Evolutionary conservation across 148 eudicot genomes (phyloP).

Genomic region (Chenopodium album): DNA sequence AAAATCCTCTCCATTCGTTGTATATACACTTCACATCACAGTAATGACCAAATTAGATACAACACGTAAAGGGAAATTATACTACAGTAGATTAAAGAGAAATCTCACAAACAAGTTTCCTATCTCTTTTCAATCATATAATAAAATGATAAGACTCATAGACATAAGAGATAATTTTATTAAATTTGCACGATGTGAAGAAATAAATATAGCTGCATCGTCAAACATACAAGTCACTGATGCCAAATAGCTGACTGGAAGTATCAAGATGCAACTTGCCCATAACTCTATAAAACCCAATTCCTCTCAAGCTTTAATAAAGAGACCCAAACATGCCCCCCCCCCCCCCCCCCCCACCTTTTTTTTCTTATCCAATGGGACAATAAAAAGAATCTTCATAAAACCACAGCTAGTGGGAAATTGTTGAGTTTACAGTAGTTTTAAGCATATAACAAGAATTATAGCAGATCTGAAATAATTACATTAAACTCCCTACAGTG

Average conservation of each 20-base stretch:
- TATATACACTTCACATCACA: slow-evolving; percentile 62
- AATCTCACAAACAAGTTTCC: neutral
- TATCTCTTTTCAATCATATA: neutral
- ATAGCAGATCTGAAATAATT: neutral
- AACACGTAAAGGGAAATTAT: neutral
- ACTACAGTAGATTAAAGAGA: neutral
- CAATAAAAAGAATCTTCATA: neutral
- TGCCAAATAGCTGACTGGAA: neutral
- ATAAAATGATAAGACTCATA: too few species aligned
- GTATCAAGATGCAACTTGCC: neutral
- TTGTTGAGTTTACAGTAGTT: neutral
- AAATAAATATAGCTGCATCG: neutral
- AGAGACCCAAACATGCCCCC: neutral
- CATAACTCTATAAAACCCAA: neutral
- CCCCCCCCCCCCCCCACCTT: neutral
- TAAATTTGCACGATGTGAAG: neutral
- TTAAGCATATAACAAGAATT: neutral
- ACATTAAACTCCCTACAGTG: neutral
- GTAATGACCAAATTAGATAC: slow-evolving; percentile 4
- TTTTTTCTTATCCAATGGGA: neutral
- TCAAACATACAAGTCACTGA: neutral
- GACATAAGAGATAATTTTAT: too few species aligned
- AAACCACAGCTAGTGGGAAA: neutral
- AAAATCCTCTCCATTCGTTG: slow-evolving; percentile 67
- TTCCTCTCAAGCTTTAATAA: neutral